A percentile compares a stretch with the other conserved stretches of the same genome.
Evolutionary conservation across 2,329 filamentous ascomycete genomes (phyloP).

Genomic region (Microsporum audouinii): DNA sequence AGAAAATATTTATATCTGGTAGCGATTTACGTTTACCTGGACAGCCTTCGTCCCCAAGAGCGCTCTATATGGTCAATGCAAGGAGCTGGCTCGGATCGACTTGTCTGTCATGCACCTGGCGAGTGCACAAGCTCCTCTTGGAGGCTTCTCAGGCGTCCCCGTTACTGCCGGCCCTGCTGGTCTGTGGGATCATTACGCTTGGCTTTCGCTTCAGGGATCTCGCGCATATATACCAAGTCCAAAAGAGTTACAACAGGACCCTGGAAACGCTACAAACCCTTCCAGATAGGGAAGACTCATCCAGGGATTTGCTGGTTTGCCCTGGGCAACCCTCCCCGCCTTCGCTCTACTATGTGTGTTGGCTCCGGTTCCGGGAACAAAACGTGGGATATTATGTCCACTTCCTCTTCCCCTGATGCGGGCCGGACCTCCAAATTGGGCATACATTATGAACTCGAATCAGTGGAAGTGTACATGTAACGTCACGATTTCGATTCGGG

Average conservation of each 20-base stretch:
- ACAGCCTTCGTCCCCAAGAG: not conserved
- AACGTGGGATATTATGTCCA: not conserved
- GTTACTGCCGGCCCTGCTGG: not conserved
- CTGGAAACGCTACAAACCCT: not conserved
- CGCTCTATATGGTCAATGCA: not conserved
- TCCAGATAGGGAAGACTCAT: not conserved
- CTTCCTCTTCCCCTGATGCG: not conserved
- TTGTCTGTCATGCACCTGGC: not conserved
- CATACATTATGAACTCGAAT: not conserved
- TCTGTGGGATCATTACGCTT: not conserved
- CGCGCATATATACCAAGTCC: not conserved
- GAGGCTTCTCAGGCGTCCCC: not conserved
- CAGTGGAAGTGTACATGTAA: not conserved
- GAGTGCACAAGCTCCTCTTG: not conserved
- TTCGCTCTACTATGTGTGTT: not conserved
- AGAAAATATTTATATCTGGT: conserved; percentile 2
- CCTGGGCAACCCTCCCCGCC: not conserved
- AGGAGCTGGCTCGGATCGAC: not conserved
- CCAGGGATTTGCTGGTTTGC: not conserved
- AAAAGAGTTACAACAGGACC: not conserved
- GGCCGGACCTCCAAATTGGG: not conserved
- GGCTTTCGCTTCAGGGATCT: conserved; percentile 1
- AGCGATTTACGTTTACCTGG: conserved; percentile 1
- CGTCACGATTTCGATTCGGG: not conserved
- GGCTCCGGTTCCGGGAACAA: not conserved